Conservation (phyloP, 371 early-diverging fungal species). For the Mortierella sp. region DNA sequence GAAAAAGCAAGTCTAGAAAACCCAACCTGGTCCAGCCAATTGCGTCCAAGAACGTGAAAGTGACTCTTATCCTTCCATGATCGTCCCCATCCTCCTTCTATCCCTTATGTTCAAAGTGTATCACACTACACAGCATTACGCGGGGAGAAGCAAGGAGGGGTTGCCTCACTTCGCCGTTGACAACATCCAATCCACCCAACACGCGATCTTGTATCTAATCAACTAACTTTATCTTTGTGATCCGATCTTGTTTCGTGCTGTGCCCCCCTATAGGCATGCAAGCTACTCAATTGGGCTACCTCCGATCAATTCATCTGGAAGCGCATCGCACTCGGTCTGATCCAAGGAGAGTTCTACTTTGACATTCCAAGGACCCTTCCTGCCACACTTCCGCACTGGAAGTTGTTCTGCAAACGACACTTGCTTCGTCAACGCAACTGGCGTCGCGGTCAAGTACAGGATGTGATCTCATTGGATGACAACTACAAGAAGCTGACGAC, state of each 20-base stretch:
- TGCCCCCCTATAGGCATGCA: slow-evolving; percentile 22
- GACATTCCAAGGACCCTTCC: slow-evolving; percentile 44
- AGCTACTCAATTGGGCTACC: slow-evolving; percentile 43
- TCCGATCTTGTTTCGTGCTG: neutral
- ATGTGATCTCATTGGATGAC: slow-evolving; percentile 44
- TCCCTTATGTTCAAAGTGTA: no score
- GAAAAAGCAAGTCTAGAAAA: no score
- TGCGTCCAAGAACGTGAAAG: no score
- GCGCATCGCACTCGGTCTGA: slow-evolving; percentile 39
- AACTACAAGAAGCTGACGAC: slow-evolving; percentile 50
- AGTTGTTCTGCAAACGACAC: slow-evolving; percentile 51
- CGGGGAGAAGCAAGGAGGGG: no score
- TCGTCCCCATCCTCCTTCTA: no score
- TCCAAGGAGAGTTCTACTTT: slow-evolving; percentile 54
- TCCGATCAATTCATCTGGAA: slow-evolving; percentile 53
- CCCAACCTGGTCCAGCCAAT: no score
- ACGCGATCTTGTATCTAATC: no score
- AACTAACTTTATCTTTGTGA: neutral
- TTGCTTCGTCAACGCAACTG: slow-evolving; percentile 45
- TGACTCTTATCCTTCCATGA: no score
- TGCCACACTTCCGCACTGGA: slow-evolving; percentile 47
- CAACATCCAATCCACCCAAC: no score
- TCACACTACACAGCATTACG: no score
- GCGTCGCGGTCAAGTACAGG: slow-evolving; percentile 48
- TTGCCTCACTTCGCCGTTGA: no score